Evolutionary conservation across 306 rosid species (phyloP).

Genomic region (Pyrus bretschneideri): DNA sequence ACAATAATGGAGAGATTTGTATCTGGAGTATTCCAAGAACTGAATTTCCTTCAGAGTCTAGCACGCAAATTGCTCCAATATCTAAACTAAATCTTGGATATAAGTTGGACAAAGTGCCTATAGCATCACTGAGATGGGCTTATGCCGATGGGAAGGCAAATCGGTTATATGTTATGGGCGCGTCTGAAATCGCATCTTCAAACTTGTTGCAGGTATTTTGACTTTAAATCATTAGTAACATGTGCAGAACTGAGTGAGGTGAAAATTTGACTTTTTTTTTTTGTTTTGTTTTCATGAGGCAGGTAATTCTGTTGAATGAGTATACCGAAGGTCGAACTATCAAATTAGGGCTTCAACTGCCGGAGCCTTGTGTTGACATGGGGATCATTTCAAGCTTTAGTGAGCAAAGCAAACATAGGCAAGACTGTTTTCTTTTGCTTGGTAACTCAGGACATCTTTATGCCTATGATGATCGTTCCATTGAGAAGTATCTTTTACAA

Average conservation of each 20-base stretch:
- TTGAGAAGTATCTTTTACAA: constrained; percentile 73
- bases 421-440: constrained; percentile 51
- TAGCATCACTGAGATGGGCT: constrained; percentile 61
- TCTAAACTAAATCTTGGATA: constrained; percentile 78
- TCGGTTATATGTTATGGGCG: constrained; percentile 67
- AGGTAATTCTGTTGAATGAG: constrained; percentile 74
- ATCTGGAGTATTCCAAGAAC: constrained; percentile 63
- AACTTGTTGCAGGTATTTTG: constrained; percentile 58
- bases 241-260: no score
- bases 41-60: constrained; percentile 25
- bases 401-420: constrained; percentile 69
- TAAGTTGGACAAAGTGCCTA: constrained; percentile 63
- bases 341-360: constrained; percentile 64
- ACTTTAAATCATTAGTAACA: not conserved
- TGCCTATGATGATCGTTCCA: constrained; percentile 55
- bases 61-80: constrained; percentile 42
- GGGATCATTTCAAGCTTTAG: constrained; percentile 53
- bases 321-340: constrained; percentile 61
- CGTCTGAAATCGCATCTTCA: constrained; percentile 42
- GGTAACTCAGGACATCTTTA: constrained; percentile 72
- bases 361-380: constrained; percentile 65
- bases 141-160: constrained; percentile 76
- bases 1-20: constrained; percentile 76
- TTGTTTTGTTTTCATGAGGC: constrained; percentile 18
- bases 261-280: not conserved